These are phyloP conservation scores for Phytopythium kandeliae DNA, from an alignment of 352 stramenopile species.

Conservation along the genomic window DNA sequence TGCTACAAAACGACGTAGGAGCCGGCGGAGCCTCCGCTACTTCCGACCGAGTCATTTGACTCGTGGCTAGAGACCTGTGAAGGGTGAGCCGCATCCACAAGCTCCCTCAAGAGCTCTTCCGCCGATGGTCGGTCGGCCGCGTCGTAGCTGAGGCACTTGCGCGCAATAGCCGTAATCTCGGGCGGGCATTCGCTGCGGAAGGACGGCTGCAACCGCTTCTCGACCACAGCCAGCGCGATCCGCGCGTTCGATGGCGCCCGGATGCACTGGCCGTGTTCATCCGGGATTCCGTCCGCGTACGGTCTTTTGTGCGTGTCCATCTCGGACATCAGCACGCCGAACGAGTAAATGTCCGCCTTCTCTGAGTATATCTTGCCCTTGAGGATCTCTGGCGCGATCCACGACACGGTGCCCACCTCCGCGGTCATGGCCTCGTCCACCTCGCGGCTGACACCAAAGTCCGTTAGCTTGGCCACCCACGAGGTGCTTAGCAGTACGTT, in stretches of 20 bases:
- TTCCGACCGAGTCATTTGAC: constrained; percentile 1
- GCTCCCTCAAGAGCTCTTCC: constrained; percentile 1
- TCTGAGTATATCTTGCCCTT: constrained; percentile 35
- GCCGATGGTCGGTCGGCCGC: neutral
- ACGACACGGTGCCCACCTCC: constrained; percentile 42
- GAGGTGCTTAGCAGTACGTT: constrained; percentile 46
- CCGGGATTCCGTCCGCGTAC: constrained; percentile 20
- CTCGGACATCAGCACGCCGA: constrained; percentile 44
- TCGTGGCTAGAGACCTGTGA: constrained; percentile 1
- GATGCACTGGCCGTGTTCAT: neutral
- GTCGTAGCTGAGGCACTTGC: constrained; percentile 5
- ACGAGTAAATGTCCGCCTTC: constrained; percentile 51
- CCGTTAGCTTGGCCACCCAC: constrained; percentile 33
- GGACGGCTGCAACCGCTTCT: constrained; percentile 25
- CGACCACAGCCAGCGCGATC: constrained; percentile 32
- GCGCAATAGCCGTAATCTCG: constrained; percentile 22
- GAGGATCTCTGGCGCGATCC: constrained; percentile 51
- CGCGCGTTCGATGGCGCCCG: constrained; percentile 26
- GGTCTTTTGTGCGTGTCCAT: constrained; percentile 38
- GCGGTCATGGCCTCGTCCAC: constrained; percentile 26
- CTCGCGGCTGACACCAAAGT: constrained; percentile 22
- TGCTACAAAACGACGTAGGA: constrained; percentile 4
- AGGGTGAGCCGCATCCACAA: neutral
- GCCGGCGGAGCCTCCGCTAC: neutral
- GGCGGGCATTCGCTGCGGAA: constrained; percentile 31